Evolutionary conservation across 768 basidiomycete species (phyloP).

Genomic region (Russula olivacea): DNA sequence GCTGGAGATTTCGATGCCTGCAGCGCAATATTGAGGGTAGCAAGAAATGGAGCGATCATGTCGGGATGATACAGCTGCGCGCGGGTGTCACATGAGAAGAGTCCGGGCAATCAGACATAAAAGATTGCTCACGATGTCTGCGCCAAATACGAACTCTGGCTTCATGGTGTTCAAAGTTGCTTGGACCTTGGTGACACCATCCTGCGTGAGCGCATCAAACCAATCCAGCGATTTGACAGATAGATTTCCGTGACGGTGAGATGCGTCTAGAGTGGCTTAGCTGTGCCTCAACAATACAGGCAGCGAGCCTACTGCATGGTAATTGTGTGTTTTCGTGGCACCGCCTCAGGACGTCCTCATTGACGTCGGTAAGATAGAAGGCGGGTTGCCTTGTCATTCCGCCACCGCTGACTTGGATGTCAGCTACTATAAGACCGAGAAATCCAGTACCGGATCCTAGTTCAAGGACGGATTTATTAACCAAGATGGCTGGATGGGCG

Average conservation of each 20-base stretch:
- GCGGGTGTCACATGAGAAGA: background rate
- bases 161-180: constrained; percentile 39
- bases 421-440: constrained; percentile 56
- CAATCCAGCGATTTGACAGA: constrained; percentile 54
- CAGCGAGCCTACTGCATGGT: constrained; percentile 53
- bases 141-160: constrained; percentile 60
- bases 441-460: constrained; percentile 76
- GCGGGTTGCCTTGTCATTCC: constrained; percentile 4
- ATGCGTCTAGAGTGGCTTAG: constrained; percentile 41
- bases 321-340: constrained; percentile 57
- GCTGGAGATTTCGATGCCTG: constrained; percentile 1
- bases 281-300: background rate
- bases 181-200: constrained; percentile 24
- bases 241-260: constrained; percentile 44
- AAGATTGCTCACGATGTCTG: constrained; percentile 49
- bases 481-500: constrained; percentile 38
- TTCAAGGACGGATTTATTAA: constrained; percentile 51
- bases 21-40: constrained; percentile 20
- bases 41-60: constrained; percentile 20
- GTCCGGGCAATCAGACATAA: background rate
- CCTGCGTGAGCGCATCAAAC: constrained; percentile 47
- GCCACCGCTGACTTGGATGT: constrained; percentile 42
- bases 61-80: constrained; percentile 19
- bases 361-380: constrained; percentile 51
- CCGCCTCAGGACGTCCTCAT: constrained; percentile 54